Percentiles rank a stretch among this genome's conserved stretches.
These are phyloP conservation scores for Claviceps digitariae DNA, from an alignment of 2,329 filamentous ascomycete genomes.

Conservation along the genomic window DNA sequence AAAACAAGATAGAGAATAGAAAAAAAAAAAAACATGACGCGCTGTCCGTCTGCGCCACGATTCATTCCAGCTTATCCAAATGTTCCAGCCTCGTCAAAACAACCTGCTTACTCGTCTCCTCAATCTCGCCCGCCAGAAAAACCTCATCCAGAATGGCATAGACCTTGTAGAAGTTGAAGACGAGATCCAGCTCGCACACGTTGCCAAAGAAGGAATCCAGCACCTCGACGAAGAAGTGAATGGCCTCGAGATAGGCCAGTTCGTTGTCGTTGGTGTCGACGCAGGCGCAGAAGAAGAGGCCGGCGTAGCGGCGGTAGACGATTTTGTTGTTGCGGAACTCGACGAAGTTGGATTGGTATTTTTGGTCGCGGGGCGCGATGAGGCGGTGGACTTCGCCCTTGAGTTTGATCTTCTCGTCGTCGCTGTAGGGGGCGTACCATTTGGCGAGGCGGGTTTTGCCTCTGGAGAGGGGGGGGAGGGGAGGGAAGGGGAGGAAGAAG, in stretches of 20 bases:
- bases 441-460: conserved; percentile 97
- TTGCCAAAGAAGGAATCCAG: conserved; percentile 98
- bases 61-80: conserved; percentile 86
- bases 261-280: conserved; percentile 99
- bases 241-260: conserved; percentile 88
- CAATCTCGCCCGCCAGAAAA: conserved; percentile 92
- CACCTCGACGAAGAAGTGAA: conserved; percentile 99
- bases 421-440: conserved; percentile 97
- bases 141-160: conserved; percentile 98
- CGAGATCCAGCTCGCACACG: conserved; percentile 92
- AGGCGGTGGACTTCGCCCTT: conserved; percentile 99
- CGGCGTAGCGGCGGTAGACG: conserved; percentile 93
- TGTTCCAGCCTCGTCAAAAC: conserved; percentile 90
- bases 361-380: conserved; percentile 93
- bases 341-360: conserved; percentile 99
- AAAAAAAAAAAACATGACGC: background rate
- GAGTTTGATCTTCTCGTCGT: conserved; percentile 97
- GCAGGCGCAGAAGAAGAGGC: conserved; percentile 97
- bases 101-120: conserved; percentile 97
- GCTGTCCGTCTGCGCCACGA: background rate
- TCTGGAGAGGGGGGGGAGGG: conserved; percentile 31
- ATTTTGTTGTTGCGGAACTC: conserved; percentile 92
- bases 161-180: conserved; percentile 74
- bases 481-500: background rate
- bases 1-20: background rate